Conservation (phyloP, 495 filamentous ascomycete species). For the Tuber microsphaerosporum region DNA sequence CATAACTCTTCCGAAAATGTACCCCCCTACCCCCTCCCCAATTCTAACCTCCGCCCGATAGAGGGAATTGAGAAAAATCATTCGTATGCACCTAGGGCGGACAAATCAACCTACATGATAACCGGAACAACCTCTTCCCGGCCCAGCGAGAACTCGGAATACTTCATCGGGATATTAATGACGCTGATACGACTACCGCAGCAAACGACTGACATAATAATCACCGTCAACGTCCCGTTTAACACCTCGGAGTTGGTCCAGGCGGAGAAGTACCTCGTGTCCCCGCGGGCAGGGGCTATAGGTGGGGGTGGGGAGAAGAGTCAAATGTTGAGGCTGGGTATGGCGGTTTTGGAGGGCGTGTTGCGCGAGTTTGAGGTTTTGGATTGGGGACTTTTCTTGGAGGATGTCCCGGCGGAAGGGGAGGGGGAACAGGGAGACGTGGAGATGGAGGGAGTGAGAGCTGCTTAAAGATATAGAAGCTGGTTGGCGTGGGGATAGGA, state of each 20-base stretch:
- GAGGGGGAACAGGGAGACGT: neutral
- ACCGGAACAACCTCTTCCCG: conserved; percentile 37
- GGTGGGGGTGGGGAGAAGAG: conserved; percentile 53
- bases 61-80: neutral
- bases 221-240: conserved; percentile 85
- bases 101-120: conserved; percentile 41
- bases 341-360: conserved; percentile 55
- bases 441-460: conserved; percentile 2
- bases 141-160: conserved; percentile 20
- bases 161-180: conserved; percentile 58
- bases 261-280: conserved; percentile 54
- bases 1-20: conserved; percentile 23
- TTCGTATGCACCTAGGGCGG: conserved; percentile 41
- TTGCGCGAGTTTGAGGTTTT: conserved; percentile 65
- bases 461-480: neutral
- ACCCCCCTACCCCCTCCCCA: conserved; percentile 8
- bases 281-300: conserved; percentile 37
- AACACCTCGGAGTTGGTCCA: conserved; percentile 56
- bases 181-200: conserved; percentile 65
- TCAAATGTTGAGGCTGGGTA: conserved; percentile 55
- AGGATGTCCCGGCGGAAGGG: conserved; percentile 42
- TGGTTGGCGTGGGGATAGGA: neutral
- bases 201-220: conserved; percentile 74
- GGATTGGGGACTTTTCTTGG: conserved; percentile 70
- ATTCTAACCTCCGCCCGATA: conserved; percentile 13